phyloP scores from a whole-genome alignment of 495 filamentous ascomycete genomes.

The Penicillium bialowiezense region DNA sequence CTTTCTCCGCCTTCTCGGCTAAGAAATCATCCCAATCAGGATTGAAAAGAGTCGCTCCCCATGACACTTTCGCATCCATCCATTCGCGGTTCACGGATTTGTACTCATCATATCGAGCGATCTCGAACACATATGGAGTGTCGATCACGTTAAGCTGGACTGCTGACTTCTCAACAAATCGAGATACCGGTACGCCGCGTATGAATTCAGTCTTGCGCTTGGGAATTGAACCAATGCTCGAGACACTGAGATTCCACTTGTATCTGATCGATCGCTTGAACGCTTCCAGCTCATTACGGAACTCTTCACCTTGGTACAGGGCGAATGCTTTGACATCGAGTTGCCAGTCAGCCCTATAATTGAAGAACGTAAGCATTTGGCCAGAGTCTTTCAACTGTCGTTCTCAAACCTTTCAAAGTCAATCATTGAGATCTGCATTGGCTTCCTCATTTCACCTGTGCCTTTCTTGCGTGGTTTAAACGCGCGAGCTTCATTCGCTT shows the following conservation, averaged over 20 bases:
- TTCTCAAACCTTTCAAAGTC: slow-evolving; percentile 32
- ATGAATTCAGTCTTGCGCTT: slow-evolving; percentile 26
- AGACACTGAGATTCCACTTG: slow-evolving; percentile 3
- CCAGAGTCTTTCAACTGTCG: not conserved
- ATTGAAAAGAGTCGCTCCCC: slow-evolving; percentile 50
- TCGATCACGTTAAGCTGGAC: slow-evolving; percentile 45
- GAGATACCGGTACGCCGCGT: slow-evolving; percentile 16
- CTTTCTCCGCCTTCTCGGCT: slow-evolving; percentile 30
- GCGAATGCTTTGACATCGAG: slow-evolving; percentile 36
- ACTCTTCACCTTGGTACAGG: slow-evolving; percentile 19
- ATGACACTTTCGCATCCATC: slow-evolving; percentile 16
- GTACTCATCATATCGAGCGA: slow-evolving; percentile 56
- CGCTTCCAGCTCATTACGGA: slow-evolving; percentile 22
- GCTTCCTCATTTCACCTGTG: slow-evolving; percentile 16
- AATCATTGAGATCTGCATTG: slow-evolving; percentile 33
- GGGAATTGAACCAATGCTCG: slow-evolving; percentile 21
- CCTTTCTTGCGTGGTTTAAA: slow-evolving; percentile 24
- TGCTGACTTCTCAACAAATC: slow-evolving; percentile 49
- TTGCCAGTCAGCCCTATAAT: slow-evolving; percentile 40
- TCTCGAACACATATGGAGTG: slow-evolving; percentile 52
- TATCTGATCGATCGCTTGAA: slow-evolving; percentile 28
- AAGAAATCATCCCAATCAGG: slow-evolving; percentile 49
- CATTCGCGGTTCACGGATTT: slow-evolving; percentile 10
- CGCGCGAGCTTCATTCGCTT: slow-evolving; percentile 33
- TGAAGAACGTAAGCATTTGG: not conserved